Base-by-base conservation (phyloP, 306 rosid genomes). In the Prinsepia uniflora region DNA sequence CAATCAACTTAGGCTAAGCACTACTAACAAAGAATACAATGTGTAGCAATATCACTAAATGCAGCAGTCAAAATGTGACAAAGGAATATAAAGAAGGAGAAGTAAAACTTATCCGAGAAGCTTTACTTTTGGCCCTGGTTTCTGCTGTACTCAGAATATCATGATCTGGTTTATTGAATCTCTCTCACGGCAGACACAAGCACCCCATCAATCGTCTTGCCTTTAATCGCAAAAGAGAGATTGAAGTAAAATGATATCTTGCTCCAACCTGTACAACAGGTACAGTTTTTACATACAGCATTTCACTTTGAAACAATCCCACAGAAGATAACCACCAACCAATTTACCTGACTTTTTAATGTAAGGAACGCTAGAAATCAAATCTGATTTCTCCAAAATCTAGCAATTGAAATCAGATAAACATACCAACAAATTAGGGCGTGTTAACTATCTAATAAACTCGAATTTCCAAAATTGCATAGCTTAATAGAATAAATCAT, bases 91-190 rank as follows among this genome's bases (percentile, higher is more conserved):
- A 65, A 68, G 19, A 72, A 54, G 41, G 47, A 62, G 73, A 48
- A 65, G 72, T 2, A 56, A 55, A 6, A 5, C 41, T 12, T 81
- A 90, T 97, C 72, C 89, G 96, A 79, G 91, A 88, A 73, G 98
- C 96, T 86, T 81, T 93, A 63, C 87, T 93, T 84, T 93, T 93
- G 34, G 94, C 98, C 81, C 98, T 88, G 42, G 98, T 88, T 81
- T 90, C 98, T 2, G 98, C 98, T 41, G 97, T 93, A 80, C 98
- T 87, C 18, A 97, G 96, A 76, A 90, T 70, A 78, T 93, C 98
- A 81, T 90, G 92, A 84, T 93, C 90, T 72, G 98, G 97, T 57
- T 88, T 90, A 53, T 10, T 69, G 79, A 90, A 93, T 63, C 84
- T 88, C 85, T 93, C 84, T 93, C 98, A 6, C 92, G 92, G 75